Evolutionary conservation across 495 filamentous ascomycete species (phyloP).

Genomic region (Lophium mytilinum): DNA sequence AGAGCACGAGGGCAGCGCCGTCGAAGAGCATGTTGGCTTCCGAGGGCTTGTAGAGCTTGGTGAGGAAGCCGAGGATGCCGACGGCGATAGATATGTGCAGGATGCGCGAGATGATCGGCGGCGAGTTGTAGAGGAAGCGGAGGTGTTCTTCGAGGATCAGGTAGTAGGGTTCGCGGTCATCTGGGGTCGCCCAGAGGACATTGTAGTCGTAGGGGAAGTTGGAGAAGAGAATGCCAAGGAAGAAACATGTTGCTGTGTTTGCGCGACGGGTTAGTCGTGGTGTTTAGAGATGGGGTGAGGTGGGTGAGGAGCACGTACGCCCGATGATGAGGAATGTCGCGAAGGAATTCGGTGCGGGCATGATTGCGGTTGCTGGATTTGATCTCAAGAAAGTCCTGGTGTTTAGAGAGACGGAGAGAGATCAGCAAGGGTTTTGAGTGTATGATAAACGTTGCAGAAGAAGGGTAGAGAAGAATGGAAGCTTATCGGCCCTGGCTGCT

Average conservation of each 20-base stretch:
- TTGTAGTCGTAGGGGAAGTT: conserved; percentile 97
- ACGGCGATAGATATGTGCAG: conserved; percentile 86
- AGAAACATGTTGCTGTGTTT: conserved; percentile 79
- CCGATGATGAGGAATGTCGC: conserved; percentile 94
- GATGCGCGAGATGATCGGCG: conserved; percentile 83
- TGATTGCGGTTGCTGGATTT: neutral
- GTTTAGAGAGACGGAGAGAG: no score
- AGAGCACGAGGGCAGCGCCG: conserved; percentile 81
- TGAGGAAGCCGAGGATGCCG: conserved; percentile 82
- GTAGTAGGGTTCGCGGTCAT: conserved; percentile 49
- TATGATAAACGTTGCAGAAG: no score
- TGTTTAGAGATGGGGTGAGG: neutral
- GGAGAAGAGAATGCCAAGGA: conserved; percentile 96
- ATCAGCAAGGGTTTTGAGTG: no score
- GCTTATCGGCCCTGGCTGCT: no score
- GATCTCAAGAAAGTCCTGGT: no score
- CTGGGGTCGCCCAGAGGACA: conserved; percentile 75
- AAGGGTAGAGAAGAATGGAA: no score
- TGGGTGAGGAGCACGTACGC: conserved; percentile 49
- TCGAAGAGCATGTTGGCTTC: conserved; percentile 97
- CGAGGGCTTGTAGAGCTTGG: conserved; percentile 83
- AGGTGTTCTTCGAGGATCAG: conserved; percentile 81
- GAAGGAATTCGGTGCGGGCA: conserved; percentile 43
- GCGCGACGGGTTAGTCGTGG: conserved; percentile 1
- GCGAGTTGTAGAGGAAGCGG: conserved; percentile 73